These are phyloP conservation scores for Begonia fuchsioides DNA, from an alignment of 306 rosid species.

Conservation along the genomic window DNA sequence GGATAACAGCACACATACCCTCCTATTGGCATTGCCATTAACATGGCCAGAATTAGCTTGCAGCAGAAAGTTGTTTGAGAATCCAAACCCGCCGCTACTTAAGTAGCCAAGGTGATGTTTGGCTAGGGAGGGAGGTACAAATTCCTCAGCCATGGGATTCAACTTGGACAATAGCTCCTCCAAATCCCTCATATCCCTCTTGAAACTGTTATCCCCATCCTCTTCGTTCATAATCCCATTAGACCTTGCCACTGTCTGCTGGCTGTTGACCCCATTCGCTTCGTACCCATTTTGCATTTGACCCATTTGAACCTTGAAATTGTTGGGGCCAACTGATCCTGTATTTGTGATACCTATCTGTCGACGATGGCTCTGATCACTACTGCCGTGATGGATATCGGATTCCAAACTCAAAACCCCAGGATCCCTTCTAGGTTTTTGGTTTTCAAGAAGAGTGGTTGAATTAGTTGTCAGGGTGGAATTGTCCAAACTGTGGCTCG, in stretches of 20 bases:
- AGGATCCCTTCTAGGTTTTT: conserved; percentile 36
- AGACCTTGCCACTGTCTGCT: conserved; percentile 22
- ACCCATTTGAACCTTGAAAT: conserved; percentile 25
- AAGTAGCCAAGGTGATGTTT: conserved; percentile 31
- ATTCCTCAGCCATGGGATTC: conserved; percentile 98
- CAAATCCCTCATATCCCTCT: conserved; percentile 87
- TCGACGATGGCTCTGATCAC: conserved; percentile 33
- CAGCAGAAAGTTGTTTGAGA: conserved; percentile 9
- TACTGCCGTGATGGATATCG: conserved; percentile 21
- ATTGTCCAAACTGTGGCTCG: conserved; percentile 40
- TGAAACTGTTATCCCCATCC: conserved; percentile 38
- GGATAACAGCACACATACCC: conserved; percentile 7
- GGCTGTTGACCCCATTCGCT: conserved; percentile 34
- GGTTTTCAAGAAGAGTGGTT: conserved; percentile 26
- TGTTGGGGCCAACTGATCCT: conserved; percentile 23
- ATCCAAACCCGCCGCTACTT: conserved; percentile 18
- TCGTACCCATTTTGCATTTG: conserved; percentile 47
- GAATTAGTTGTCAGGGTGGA: conserved; percentile 28
- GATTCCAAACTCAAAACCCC: conserved; percentile 18
- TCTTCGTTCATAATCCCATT: conserved; percentile 34
- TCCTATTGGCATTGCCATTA: conserved; percentile 7
- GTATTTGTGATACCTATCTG: conserved; percentile 16
- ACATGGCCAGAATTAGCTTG: conserved; percentile 11
- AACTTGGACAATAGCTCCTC: conserved; percentile 78
- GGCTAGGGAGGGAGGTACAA: conserved; percentile 67